Percentiles rank a stretch among this genome's conserved stretches.
phyloP scores from a whole-genome alignment of 176 grass and related monocot genomes.

The Oryza glaberrima region DNA sequence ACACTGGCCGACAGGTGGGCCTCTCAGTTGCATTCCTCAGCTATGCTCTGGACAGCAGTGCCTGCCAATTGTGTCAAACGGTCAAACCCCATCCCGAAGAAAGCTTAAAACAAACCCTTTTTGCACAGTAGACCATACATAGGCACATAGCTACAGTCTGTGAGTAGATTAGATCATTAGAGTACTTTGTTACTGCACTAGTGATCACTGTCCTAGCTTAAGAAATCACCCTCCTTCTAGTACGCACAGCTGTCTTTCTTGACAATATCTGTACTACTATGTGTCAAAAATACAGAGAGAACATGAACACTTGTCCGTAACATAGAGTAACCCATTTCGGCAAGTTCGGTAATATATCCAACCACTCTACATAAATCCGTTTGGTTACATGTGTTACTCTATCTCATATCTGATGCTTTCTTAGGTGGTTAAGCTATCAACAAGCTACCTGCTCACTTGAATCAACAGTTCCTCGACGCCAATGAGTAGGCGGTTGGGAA shows the following conservation, averaged over 20 bases:
- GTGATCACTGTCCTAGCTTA: background rate
- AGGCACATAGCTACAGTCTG: background rate
- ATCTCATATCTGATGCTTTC: too few relatives aligned
- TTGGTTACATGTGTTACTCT: too few relatives aligned
- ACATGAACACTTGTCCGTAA: background rate
- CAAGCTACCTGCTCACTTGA: too few relatives aligned
- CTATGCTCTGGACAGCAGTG: background rate
- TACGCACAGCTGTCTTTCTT: constrained; percentile 29
- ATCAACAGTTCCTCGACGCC: too few relatives aligned
- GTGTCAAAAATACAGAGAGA: background rate
- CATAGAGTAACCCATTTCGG: too few relatives aligned
- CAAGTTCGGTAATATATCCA: too few relatives aligned
- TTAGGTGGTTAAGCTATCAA: too few relatives aligned
- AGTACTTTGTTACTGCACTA: background rate
- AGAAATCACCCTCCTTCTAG: background rate
- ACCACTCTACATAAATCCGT: too few relatives aligned
- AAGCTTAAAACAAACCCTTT: constrained; percentile 7
- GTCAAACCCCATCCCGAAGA: background rate
- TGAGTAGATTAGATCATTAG: background rate
- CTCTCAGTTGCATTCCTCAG: background rate
- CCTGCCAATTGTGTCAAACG: background rate
- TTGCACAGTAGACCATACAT: background rate
- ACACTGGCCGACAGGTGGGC: background rate
- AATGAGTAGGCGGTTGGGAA: background rate
- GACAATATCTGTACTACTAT: background rate